These are phyloP conservation scores for Sporothrix brasiliensis DNA, from an alignment of 2,329 filamentous ascomycete species.

Conservation along the genomic window DNA sequence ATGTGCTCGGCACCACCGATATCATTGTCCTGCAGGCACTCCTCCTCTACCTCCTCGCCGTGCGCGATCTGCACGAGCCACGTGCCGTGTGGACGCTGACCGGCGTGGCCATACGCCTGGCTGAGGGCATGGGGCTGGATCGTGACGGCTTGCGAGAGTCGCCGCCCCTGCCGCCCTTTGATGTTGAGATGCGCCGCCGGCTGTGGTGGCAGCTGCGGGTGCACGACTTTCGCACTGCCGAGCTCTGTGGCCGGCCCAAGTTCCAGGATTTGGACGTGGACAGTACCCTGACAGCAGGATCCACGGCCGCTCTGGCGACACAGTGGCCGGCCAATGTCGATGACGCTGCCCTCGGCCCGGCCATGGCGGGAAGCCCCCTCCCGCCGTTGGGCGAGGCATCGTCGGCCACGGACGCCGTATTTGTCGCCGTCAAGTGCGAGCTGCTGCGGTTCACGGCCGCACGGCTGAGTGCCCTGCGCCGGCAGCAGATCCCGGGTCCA, in stretches of 20 bases:
- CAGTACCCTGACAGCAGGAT: not conserved
- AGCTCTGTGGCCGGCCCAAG: slow-evolving; percentile 42
- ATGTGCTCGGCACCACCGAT: slow-evolving; percentile 39
- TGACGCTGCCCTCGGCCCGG: slow-evolving; percentile 37
- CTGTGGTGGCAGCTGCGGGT: slow-evolving; percentile 72
- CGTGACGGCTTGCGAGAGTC: not conserved
- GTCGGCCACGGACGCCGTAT: slow-evolving; percentile 26
- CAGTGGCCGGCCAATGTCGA: slow-evolving; percentile 40
- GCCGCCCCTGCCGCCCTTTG: slow-evolving; percentile 49
- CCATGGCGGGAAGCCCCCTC: slow-evolving; percentile 32
- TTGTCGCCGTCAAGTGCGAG: slow-evolving; percentile 31
- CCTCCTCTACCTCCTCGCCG: slow-evolving; percentile 39
- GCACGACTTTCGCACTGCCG: slow-evolving; percentile 68
- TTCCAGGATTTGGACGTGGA: slow-evolving; percentile 31
- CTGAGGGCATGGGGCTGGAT: slow-evolving; percentile 9
- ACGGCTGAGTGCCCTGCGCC: slow-evolving; percentile 28
- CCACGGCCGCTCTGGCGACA: slow-evolving; percentile 21
- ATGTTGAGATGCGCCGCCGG: slow-evolving; percentile 67
- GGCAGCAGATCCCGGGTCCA: not conserved
- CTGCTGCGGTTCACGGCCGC: slow-evolving; percentile 27
- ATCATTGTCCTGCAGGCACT: slow-evolving; percentile 41
- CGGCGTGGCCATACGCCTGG: slow-evolving; percentile 35
- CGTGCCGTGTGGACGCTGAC: slow-evolving; percentile 38
- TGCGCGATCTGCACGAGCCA: slow-evolving; percentile 37
- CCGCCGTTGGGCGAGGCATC: slow-evolving; percentile 22